Percentiles rank a stretch among this genome's conserved stretches.
Conservation (phyloP, 2,329 filamentous ascomycete genomes). For the Aaosphaeria pasadenensis region DNA sequence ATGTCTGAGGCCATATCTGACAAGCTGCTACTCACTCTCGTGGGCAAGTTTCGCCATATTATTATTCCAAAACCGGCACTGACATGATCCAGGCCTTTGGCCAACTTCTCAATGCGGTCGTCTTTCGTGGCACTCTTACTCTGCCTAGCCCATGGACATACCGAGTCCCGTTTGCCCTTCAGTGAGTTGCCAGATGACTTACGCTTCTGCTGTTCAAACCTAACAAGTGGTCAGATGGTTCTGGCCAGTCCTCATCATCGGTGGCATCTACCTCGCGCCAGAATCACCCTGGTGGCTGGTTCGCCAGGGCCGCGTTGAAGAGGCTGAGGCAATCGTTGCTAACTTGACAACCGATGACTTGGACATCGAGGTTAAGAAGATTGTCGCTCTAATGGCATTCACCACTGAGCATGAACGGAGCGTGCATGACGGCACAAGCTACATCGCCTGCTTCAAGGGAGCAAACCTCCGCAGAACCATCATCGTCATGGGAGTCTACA, state of each 20-base stretch:
- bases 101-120: no score
- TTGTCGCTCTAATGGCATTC: neutral
- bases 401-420: neutral
- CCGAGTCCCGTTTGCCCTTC: slow-evolving; percentile 28
- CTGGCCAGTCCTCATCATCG: slow-evolving; percentile 43
- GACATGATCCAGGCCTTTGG: no score
- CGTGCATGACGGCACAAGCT: slow-evolving; percentile 5
- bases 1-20: no score
- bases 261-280: slow-evolving; percentile 47
- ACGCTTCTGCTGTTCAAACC: no score
- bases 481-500: slow-evolving; percentile 57
- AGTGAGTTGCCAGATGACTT: slow-evolving; percentile 9
- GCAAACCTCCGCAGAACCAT: slow-evolving; percentile 54
- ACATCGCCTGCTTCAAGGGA: slow-evolving; percentile 54
- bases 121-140: no score
- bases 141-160: neutral
- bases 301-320: slow-evolving; percentile 40
- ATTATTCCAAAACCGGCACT: no score
- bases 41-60: no score
- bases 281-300: slow-evolving; percentile 57
- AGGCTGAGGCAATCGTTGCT: slow-evolving; percentile 47
- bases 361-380: slow-evolving; percentile 19
- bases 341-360: slow-evolving; percentile 35
- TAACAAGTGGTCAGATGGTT: slow-evolving; percentile 30
- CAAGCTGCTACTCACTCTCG: no score